Evolutionary conservation across 2,329 filamentous ascomycete genomes (phyloP).

Genomic region (Colletotrichum truncatum): DNA sequence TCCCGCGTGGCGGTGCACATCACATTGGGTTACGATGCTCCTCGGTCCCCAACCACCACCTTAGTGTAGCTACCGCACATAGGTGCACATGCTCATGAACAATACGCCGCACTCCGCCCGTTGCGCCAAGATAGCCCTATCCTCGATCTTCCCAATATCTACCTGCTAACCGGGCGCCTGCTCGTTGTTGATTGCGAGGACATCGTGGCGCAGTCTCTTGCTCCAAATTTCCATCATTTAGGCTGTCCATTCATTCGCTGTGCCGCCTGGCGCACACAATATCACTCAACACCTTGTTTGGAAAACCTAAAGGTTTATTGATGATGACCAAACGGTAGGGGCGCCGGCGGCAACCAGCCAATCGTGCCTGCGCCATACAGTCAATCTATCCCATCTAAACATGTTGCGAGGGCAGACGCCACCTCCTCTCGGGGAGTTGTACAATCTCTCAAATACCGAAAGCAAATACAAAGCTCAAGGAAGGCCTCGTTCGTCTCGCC

Average conservation of each 20-base stretch:
- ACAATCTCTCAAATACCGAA: background rate
- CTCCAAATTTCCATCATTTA: background rate
- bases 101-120: constrained; percentile 7
- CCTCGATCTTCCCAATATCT: background rate
- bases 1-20: constrained; percentile 13
- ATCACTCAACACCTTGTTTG: background rate
- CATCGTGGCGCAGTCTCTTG: constrained; percentile 19
- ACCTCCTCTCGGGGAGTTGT: background rate
- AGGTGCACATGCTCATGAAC: background rate
- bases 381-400: constrained; percentile 4
- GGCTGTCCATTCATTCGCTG: no score
- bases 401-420: background rate
- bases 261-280: background rate
- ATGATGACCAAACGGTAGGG: background rate
- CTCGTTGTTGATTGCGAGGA: background rate
- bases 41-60: background rate
- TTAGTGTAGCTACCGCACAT: no score
- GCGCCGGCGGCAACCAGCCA: background rate
- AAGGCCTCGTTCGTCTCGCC: constrained; percentile 44
- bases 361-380: background rate
- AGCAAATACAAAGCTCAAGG: constrained; percentile 18
- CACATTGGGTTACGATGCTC: background rate
- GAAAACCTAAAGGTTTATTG: background rate
- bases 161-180: background rate
- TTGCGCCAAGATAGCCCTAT: background rate